Evolutionary conservation across 768 basidiomycete genomes (phyloP).

Genomic region (Punctularia strigosozonata): DNA sequence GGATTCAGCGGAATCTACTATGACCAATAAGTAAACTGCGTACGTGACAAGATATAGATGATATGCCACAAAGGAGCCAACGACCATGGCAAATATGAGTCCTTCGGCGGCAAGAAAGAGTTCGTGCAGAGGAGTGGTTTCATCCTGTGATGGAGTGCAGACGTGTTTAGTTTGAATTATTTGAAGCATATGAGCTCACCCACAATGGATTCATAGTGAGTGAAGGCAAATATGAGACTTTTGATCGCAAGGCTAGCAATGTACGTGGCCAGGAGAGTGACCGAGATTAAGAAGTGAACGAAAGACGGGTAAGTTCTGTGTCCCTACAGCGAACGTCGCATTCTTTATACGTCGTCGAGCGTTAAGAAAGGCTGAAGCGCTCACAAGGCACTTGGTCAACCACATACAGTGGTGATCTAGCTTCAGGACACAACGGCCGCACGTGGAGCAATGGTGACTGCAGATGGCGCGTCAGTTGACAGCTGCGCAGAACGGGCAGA

Average conservation of each 20-base stretch:
- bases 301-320: constrained; percentile 79
- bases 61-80: constrained; percentile 68
- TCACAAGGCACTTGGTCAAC: constrained; percentile 66
- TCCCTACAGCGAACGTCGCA: constrained; percentile 32
- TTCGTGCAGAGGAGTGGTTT: constrained; percentile 59
- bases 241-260: constrained; percentile 38
- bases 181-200: constrained; percentile 15
- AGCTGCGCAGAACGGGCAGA: too few relatives aligned
- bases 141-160: constrained; percentile 29
- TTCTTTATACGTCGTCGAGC: background rate
- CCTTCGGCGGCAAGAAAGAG: constrained; percentile 52
- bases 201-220: constrained; percentile 51
- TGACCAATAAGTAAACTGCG: constrained; percentile 13
- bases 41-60: constrained; percentile 70
- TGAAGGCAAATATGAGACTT: constrained; percentile 55
- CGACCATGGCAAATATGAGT: constrained; percentile 43
- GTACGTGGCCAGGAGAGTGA: constrained; percentile 54
- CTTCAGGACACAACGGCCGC: constrained; percentile 71
- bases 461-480: too few relatives aligned
- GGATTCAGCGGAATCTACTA: background rate
- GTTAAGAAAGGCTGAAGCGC: constrained; percentile 14
- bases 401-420: constrained; percentile 84
- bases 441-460: constrained; percentile 68
- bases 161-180: background rate
- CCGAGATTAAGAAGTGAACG: constrained; percentile 59